phyloP scores from a whole-genome alignment of 75 land plant species.

The Adiantum capillusveneris region DNA sequence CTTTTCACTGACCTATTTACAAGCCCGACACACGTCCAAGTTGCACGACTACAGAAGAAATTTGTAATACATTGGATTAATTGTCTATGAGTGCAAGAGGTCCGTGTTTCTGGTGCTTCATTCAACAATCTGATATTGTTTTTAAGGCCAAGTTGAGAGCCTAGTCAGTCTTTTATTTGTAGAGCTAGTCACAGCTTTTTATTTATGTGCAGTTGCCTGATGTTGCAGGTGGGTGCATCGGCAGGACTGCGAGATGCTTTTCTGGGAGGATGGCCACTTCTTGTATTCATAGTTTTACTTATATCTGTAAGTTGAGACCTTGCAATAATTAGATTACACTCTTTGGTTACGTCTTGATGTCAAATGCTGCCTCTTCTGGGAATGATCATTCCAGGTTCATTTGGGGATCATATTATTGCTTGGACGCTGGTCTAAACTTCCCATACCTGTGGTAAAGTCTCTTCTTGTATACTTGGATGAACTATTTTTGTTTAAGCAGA shows the following conservation, averaged over 20 bases:
- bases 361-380: neutral
- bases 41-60: no score
- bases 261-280: slow-evolving; percentile 40
- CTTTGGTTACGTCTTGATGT: neutral
- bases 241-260: slow-evolving; percentile 23
- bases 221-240: slow-evolving; percentile 46
- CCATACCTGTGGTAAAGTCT: slow-evolving; percentile 23
- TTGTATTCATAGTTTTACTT: slow-evolving; percentile 26
- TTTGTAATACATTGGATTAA: no score
- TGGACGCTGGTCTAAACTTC: slow-evolving; percentile 24
- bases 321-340: neutral
- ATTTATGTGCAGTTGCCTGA: no score
- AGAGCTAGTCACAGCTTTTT: no score
- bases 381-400: slow-evolving; percentile 21
- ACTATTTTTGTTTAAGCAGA: no score
- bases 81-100: no score
- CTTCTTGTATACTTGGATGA: neutral
- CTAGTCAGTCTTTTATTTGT: no score
- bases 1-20: no score
- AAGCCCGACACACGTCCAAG: no score
- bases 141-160: no score
- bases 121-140: no score
- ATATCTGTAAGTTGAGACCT: slow-evolving; percentile 19
- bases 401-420: slow-evolving; percentile 17
- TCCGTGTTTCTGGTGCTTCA: no score